These are phyloP conservation scores for Ophiocordyceps robertsii DNA, from an alignment of 2,329 filamentous ascomycete genomes.

Conservation along the genomic window DNA sequence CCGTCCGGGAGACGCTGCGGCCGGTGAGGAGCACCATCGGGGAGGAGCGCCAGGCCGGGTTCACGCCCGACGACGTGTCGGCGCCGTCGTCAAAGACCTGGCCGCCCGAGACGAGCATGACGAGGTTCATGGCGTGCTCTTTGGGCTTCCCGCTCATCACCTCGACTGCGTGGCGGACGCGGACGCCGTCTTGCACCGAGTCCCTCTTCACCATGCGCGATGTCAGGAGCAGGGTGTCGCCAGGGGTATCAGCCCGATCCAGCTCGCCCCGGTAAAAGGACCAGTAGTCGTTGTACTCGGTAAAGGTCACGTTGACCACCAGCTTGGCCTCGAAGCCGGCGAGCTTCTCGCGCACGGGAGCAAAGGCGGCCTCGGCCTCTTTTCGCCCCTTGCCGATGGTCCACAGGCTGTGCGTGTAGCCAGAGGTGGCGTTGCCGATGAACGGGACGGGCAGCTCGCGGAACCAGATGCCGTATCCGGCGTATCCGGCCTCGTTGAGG, in stretches of 20 bases:
- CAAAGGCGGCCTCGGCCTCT: slow-evolving; percentile 9
- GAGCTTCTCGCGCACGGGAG: slow-evolving; percentile 7
- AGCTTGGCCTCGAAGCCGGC: slow-evolving; percentile 8
- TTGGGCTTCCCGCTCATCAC: slow-evolving; percentile 11
- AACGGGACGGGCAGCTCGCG: slow-evolving; percentile 10
- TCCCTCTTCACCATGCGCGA: slow-evolving; percentile 13
- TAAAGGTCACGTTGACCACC: slow-evolving; percentile 9
- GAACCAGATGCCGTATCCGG: slow-evolving; percentile 15
- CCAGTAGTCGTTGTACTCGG: slow-evolving; percentile 15
- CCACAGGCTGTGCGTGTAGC: slow-evolving; percentile 15
- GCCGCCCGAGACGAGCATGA: slow-evolving; percentile 16
- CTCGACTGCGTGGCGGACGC: slow-evolving; percentile 11
- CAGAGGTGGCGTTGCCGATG: slow-evolving; percentile 11
- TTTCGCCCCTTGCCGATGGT: slow-evolving; percentile 11
- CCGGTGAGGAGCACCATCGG: slow-evolving; percentile 8
- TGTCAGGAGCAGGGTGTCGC: slow-evolving; percentile 10
- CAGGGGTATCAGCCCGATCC: slow-evolving; percentile 9
- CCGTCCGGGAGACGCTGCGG: slow-evolving; percentile 6
- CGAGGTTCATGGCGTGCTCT: slow-evolving; percentile 9
- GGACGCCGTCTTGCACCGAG: slow-evolving; percentile 7
- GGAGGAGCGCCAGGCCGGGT: slow-evolving; percentile 14
- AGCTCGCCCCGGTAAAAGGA: slow-evolving; percentile 14
- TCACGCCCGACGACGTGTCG: slow-evolving; percentile 13
- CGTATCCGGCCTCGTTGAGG: slow-evolving; percentile 17
- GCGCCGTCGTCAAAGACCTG: slow-evolving; percentile 13